phyloP scores from a whole-genome alignment of 202 grass and related monocot species.

The Panicum hallii region DNA sequence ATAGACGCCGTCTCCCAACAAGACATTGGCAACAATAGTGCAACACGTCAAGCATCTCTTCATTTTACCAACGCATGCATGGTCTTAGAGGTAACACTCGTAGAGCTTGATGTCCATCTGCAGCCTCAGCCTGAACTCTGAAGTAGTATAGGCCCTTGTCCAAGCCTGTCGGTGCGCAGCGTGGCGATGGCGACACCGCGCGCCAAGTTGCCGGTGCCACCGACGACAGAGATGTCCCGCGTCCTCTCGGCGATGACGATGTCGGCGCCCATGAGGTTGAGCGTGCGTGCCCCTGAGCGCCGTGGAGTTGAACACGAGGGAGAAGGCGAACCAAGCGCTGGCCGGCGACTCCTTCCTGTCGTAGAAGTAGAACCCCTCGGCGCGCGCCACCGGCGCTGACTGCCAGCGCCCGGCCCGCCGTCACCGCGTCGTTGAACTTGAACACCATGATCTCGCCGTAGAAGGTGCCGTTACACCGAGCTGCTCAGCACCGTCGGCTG shows the following conservation, averaged over 20 bases:
- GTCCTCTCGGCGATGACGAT: background rate
- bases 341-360: slow-evolving; percentile 16
- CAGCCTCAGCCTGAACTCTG: slow-evolving; percentile 27
- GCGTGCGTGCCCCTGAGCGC: no score
- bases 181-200: slow-evolving; percentile 42
- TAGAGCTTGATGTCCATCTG: slow-evolving; percentile 59
- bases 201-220: slow-evolving; percentile 58
- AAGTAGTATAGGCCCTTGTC: background rate
- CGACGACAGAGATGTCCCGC: slow-evolving; percentile 48
- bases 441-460: slow-evolving; percentile 37
- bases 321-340: no score
- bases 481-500: slow-evolving; percentile 28
- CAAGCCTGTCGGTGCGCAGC: background rate
- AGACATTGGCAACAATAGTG: no score
- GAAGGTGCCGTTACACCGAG: background rate
- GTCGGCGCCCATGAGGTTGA: slow-evolving; percentile 38
- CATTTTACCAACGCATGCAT: no score
- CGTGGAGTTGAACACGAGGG: no score
- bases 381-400: slow-evolving; percentile 33
- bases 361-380: slow-evolving; percentile 53
- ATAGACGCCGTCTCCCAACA: no score
- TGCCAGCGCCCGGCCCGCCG: slow-evolving; percentile 6
- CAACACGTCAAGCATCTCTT: no score
- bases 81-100: slow-evolving; percentile 28
- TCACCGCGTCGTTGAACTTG: slow-evolving; percentile 48